Conservation (phyloP, 257 asterid genomes). For the Gardenia jasminoides region DNA sequence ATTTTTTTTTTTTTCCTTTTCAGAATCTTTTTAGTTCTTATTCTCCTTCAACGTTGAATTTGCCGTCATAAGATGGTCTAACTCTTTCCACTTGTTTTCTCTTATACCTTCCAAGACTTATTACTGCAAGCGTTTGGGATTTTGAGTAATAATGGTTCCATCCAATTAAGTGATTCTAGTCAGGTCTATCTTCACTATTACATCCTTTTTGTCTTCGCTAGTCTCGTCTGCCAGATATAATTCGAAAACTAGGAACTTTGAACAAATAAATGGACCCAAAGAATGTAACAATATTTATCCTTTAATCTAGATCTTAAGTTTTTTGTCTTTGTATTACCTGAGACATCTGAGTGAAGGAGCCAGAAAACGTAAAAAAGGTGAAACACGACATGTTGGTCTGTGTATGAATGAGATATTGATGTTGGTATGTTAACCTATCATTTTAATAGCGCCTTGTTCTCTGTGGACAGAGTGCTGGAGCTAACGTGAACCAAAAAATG, state of each 20-base stretch:
- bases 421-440: background rate
- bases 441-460: background rate
- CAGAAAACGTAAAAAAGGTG: background rate
- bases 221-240: background rate
- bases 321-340: background rate
- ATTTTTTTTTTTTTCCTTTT: background rate
- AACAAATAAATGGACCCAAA: background rate
- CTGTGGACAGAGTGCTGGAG: conserved; percentile 54
- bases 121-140: background rate
- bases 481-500: conserved; percentile 59
- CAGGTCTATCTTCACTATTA: background rate
- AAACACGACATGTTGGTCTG: background rate
- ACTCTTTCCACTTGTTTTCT: background rate
- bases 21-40: no score
- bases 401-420: background rate
- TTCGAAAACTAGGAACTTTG: background rate
- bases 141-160: conserved; percentile 4
- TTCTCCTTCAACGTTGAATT: no score
- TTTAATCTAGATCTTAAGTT: background rate
- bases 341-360: background rate
- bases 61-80: background rate
- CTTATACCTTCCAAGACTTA: no score
- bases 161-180: background rate
- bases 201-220: background rate
- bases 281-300: background rate